These are phyloP conservation scores for Alternaria burnsii DNA, from an alignment of 2,329 filamentous ascomycete species.

Conservation along the genomic window DNA sequence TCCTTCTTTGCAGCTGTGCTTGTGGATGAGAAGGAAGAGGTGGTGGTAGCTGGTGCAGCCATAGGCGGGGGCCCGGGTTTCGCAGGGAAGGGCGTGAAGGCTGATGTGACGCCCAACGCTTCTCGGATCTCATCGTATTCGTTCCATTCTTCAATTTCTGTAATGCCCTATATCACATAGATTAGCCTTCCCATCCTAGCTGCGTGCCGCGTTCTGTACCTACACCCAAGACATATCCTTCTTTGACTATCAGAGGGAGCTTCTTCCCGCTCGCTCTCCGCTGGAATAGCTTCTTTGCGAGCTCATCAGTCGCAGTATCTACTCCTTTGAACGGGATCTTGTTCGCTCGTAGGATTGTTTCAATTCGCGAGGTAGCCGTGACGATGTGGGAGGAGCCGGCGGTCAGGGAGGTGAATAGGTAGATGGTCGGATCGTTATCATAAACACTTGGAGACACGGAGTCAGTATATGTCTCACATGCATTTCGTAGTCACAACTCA, in stretches of 20 bases:
- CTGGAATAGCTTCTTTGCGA: constrained; percentile 87
- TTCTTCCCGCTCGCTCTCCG: constrained; percentile 86
- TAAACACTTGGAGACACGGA: neutral
- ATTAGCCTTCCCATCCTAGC: constrained; percentile 8
- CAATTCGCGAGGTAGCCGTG: constrained; percentile 92
- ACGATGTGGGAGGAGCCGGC: constrained; percentile 96
- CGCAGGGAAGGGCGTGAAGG: constrained; percentile 45
- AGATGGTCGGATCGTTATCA: constrained; percentile 66
- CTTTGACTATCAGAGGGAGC: constrained; percentile 87
- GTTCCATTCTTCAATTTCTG: constrained; percentile 98
- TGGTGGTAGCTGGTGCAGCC: constrained; percentile 5
- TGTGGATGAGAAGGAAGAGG: constrained; percentile 19
- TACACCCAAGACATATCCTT: constrained; percentile 85
- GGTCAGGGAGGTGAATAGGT: constrained; percentile 95
- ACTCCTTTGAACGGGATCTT: constrained; percentile 91
- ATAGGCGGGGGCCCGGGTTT: constrained; percentile 26
- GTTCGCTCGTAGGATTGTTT: constrained; percentile 96
- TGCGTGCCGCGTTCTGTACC: constrained; percentile 49
- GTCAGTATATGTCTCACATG: neutral
- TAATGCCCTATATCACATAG: constrained; percentile 72
- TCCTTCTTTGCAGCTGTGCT: constrained; percentile 33
- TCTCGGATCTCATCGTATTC: constrained; percentile 95
- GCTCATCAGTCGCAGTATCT: constrained; percentile 89
- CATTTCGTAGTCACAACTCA: neutral
- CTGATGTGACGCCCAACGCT: constrained; percentile 67